Evolutionary conservation across 192 early-diverging fungal species (phyloP).

Genomic region (Entomortierella lignicola): DNA sequence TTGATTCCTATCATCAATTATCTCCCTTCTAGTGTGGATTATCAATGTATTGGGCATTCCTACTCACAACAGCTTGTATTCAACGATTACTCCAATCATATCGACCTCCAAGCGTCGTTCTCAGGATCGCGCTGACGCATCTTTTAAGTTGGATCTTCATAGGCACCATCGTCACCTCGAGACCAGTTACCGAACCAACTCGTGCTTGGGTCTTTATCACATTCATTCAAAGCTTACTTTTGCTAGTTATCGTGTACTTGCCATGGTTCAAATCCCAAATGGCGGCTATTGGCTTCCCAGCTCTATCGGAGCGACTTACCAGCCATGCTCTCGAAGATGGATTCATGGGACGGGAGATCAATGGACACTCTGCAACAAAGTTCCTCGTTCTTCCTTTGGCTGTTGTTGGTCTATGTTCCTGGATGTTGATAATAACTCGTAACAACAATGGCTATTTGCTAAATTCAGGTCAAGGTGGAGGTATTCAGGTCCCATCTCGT

Average conservation of each 20-base stretch:
- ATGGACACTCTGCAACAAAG: constrained; percentile 26
- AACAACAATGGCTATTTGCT: constrained; percentile 25
- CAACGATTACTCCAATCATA: constrained; percentile 62
- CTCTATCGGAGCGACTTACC: constrained; percentile 20
- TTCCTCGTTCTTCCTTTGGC: constrained; percentile 57
- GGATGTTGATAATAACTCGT: constrained; percentile 60
- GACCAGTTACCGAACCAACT: constrained; percentile 60
- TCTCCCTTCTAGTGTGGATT: constrained; percentile 52
- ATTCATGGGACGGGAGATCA: constrained; percentile 51
- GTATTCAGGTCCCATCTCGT: constrained; percentile 1
- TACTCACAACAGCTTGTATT: constrained; percentile 60
- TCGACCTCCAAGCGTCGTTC: constrained; percentile 57
- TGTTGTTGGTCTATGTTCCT: constrained; percentile 59
- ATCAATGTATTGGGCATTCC: constrained; percentile 64
- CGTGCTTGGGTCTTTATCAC: constrained; percentile 64
- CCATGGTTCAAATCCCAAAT: constrained; percentile 44
- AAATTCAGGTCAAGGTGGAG: constrained; percentile 3
- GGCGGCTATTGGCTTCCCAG: constrained; percentile 26
- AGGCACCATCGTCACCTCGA: constrained; percentile 45
- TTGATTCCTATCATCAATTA: not conserved
- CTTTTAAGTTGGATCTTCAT: constrained; percentile 59
- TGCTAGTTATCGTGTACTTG: constrained; percentile 43
- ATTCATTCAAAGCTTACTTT: constrained; percentile 45
- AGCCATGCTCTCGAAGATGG: constrained; percentile 43
- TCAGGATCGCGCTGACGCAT: constrained; percentile 57